These are phyloP conservation scores for Xylaria sp. DNA, from an alignment of 2,329 filamentous ascomycete genomes.

Conservation along the genomic window DNA sequence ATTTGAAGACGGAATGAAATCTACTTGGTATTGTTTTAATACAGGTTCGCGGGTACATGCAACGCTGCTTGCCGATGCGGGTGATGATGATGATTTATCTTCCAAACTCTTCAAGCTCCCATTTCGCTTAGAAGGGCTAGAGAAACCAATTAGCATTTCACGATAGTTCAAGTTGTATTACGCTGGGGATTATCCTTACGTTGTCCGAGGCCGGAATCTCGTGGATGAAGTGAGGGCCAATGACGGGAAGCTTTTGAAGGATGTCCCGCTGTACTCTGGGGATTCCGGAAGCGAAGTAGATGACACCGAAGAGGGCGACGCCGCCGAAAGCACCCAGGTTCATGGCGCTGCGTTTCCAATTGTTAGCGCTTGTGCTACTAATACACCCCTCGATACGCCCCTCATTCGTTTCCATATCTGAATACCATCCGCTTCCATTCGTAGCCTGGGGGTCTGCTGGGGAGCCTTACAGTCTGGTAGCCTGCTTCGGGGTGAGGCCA, in stretches of 20 bases:
- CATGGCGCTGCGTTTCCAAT: constrained; percentile 50
- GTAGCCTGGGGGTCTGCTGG: neutral
- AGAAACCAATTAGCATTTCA: constrained; percentile 22
- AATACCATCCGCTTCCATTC: neutral
- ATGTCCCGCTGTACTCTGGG: constrained; percentile 66
- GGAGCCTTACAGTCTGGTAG: constrained; percentile 58
- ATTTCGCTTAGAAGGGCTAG: constrained; percentile 38
- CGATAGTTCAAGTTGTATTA: no score
- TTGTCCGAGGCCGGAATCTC: constrained; percentile 66
- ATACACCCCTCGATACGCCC: neutral
- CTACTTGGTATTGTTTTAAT: constrained; percentile 40
- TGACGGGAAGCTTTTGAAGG: constrained; percentile 63
- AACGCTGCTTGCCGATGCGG: constrained; percentile 31
- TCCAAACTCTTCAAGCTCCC: constrained; percentile 11
- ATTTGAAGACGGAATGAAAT: constrained; percentile 33
- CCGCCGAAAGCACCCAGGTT: constrained; percentile 62
- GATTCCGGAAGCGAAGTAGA: constrained; percentile 67
- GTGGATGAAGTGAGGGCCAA: constrained; percentile 58
- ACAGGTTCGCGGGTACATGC: constrained; percentile 36
- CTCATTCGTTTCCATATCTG: neutral
- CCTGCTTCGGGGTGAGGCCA: constrained; percentile 57
- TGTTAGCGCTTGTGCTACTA: constrained; percentile 8
- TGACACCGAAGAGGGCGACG: constrained; percentile 61
- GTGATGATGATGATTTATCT: constrained; percentile 23
- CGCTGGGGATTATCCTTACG: constrained; percentile 54